Conservation (phyloP, 306 rosid genomes). For the Rubus parviflorus region DNA sequence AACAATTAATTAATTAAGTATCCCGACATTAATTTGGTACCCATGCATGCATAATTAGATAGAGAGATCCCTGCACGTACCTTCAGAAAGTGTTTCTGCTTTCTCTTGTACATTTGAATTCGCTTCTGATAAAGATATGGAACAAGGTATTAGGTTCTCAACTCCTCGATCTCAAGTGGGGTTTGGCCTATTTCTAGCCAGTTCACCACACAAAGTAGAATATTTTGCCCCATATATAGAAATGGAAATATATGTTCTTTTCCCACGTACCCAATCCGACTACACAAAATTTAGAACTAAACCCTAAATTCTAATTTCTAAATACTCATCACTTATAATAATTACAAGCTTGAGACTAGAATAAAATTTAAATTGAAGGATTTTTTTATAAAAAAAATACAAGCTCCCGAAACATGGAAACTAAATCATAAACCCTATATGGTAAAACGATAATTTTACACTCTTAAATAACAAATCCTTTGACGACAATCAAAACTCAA, state of each 20-base stretch:
- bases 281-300: not conserved
- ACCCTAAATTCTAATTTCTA: too few relatives aligned
- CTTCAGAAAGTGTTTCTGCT: slow-evolving; percentile 10
- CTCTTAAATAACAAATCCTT: too few relatives aligned
- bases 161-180: slow-evolving; percentile 20
- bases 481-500: too few relatives aligned
- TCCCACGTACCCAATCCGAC: not conserved
- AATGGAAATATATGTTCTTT: not conserved
- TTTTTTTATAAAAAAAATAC: too few relatives aligned
- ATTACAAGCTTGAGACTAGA: too few relatives aligned
- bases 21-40: not conserved
- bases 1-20: not conserved
- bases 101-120: not conserved
- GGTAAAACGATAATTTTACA: too few relatives aligned
- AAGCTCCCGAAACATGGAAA: too few relatives aligned
- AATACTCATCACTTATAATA: too few relatives aligned
- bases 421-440: too few relatives aligned
- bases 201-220: not conserved
- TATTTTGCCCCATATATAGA: not conserved
- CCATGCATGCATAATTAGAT: not conserved
- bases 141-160: slow-evolving; percentile 33
- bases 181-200: slow-evolving; percentile 14
- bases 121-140: slow-evolving; percentile 27
- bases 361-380: too few relatives aligned
- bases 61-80: not conserved